Conservation (phyloP, 31 red algal species). For the Asparagopsis taxiformis region DNA sequence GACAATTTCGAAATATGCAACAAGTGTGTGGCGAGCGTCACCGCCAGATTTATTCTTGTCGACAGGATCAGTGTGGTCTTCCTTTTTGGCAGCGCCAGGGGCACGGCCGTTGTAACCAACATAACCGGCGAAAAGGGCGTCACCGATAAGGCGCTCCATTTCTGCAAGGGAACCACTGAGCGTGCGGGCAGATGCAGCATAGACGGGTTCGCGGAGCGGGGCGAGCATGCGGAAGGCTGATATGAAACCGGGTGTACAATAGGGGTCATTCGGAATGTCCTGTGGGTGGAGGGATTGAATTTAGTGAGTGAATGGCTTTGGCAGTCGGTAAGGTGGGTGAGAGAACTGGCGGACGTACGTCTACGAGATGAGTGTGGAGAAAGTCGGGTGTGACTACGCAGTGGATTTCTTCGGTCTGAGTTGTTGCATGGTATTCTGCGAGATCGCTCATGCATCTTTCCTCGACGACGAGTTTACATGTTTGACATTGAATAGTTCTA, state of each 20-base stretch:
- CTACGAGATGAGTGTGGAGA: slow-evolving; percentile 31
- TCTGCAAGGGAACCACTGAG: slow-evolving; percentile 69
- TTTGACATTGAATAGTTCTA: slow-evolving; percentile 55
- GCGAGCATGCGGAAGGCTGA: slow-evolving; percentile 78
- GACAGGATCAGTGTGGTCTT: slow-evolving; percentile 11
- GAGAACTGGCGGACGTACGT: slow-evolving; percentile 13
- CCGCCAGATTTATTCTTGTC: slow-evolving; percentile 57
- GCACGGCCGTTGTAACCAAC: slow-evolving; percentile 82
- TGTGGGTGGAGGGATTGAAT: background rate
- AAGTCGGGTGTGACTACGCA: slow-evolving; percentile 77
- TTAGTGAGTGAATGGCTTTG: background rate
- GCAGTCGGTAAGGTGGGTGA: too few species aligned
- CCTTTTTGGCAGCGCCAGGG: slow-evolving; percentile 15
- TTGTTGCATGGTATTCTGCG: slow-evolving; percentile 48
- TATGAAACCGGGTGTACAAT: slow-evolving; percentile 78
- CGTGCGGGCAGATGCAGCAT: slow-evolving; percentile 63
- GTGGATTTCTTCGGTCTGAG: slow-evolving; percentile 79
- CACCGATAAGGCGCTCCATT: slow-evolving; percentile 79
- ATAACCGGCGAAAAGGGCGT: slow-evolving; percentile 71
- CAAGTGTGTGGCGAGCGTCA: slow-evolving; percentile 64
- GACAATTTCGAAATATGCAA: slow-evolving; percentile 81
- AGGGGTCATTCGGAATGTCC: slow-evolving; percentile 73
- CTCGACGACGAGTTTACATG: slow-evolving; percentile 59
- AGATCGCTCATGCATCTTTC: slow-evolving; percentile 61
- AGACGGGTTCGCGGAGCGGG: slow-evolving; percentile 79